phyloP scores from a whole-genome alignment of 495 filamentous ascomycete species.

The Diplogelasinospora grovesii region DNA sequence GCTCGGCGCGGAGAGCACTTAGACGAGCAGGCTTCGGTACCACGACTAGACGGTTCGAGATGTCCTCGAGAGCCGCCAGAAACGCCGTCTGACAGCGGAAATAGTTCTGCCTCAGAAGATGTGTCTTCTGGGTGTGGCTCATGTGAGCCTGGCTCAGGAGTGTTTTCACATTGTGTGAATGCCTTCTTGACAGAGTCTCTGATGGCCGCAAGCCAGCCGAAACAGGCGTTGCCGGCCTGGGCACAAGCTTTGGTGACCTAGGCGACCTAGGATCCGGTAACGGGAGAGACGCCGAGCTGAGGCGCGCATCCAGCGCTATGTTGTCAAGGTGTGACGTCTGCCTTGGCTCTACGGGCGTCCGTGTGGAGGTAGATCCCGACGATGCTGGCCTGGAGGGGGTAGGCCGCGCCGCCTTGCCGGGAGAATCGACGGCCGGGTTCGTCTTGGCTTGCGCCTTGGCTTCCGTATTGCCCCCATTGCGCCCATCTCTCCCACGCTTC shows the following conservation, averaged over 20 bases:
- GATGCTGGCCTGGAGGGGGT: constrained; percentile 8
- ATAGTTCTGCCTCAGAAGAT: constrained; percentile 63
- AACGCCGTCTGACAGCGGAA: constrained; percentile 69
- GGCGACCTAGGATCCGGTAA: constrained; percentile 52
- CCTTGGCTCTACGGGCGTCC: constrained; percentile 17
- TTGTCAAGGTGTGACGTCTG: constrained; percentile 32
- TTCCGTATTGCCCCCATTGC: constrained; percentile 34
- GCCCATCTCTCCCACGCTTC: constrained; percentile 35
- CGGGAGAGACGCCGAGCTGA: constrained; percentile 59
- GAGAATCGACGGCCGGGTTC: constrained; percentile 16
- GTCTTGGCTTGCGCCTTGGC: constrained; percentile 15
- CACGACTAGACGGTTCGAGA: constrained; percentile 66
- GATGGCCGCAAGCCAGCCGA: constrained; percentile 46
- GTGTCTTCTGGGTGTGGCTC: constrained; percentile 49
- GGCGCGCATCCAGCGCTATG: constrained; percentile 40
- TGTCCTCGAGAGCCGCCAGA: constrained; percentile 64
- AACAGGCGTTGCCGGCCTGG: constrained; percentile 43
- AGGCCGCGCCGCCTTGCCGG: constrained; percentile 21
- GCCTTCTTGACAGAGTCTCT: constrained; percentile 39
- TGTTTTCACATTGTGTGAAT: constrained; percentile 43
- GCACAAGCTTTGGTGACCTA: constrained; percentile 37
- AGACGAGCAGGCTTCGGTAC: constrained; percentile 69
- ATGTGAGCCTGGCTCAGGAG: constrained; percentile 47
- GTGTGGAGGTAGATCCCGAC: constrained; percentile 10
- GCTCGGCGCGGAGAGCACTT: constrained; percentile 67